A percentile compares a stretch with the other conserved stretches of the same genome.
These are phyloP conservation scores for Metarhizium album DNA, from an alignment of 2,329 filamentous ascomycete genomes.

Conservation along the genomic window DNA sequence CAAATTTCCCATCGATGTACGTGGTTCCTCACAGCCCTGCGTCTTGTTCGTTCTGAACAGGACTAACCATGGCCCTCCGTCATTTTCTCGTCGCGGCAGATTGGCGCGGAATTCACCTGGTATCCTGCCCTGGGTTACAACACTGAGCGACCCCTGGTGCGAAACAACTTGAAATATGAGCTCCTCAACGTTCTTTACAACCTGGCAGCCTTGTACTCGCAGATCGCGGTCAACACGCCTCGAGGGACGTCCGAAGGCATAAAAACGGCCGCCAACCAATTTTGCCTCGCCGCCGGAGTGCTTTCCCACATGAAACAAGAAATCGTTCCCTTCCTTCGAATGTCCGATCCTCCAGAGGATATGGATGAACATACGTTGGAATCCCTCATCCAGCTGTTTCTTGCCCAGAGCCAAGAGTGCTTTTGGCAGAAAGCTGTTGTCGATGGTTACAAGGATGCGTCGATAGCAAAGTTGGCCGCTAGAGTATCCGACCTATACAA, in stretches of 20 bases:
- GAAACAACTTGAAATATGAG: conserved; percentile 66
- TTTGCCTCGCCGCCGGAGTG: conserved; percentile 78
- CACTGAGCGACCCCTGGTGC: conserved; percentile 57
- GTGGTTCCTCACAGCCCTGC: conserved; percentile 6
- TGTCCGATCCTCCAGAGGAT: conserved; percentile 77
- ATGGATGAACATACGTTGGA: conserved; percentile 87
- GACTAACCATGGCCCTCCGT: neutral
- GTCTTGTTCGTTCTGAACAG: conserved; percentile 1
- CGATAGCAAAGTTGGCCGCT: conserved; percentile 82
- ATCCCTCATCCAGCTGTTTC: conserved; percentile 68
- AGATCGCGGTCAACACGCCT: conserved; percentile 74
- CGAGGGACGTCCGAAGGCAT: conserved; percentile 70
- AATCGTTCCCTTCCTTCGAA: conserved; percentile 72
- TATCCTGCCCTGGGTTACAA: conserved; percentile 91
- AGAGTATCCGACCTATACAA: conserved; percentile 86
- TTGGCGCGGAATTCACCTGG: conserved; percentile 93
- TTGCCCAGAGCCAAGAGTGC: conserved; percentile 92
- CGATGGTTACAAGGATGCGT: conserved; percentile 83
- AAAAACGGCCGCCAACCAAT: conserved; percentile 81
- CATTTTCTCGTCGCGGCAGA: conserved; percentile 36
- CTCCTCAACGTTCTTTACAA: conserved; percentile 91
- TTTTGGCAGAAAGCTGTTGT: conserved; percentile 98
- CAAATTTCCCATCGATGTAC: conserved; percentile 90
- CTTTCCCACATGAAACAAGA: conserved; percentile 65
- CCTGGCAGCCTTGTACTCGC: conserved; percentile 84